Evolutionary conservation across 2,329 filamentous ascomycete species (phyloP), one percentile per base, ranked within the genome.

Genomic region (Ceratocystiopsis minuta): DNA sequence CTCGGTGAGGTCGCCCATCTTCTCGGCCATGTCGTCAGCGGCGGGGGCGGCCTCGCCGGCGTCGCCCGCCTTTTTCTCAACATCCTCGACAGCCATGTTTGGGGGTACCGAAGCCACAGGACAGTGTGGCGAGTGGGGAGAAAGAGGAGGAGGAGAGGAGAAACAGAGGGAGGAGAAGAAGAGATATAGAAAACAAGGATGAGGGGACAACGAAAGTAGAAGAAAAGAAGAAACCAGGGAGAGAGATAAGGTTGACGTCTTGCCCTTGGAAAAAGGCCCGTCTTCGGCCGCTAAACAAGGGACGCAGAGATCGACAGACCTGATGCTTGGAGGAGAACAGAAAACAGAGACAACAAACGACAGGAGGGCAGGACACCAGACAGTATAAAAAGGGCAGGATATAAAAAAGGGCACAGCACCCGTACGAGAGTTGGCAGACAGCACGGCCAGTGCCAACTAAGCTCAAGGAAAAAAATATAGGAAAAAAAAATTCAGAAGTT

Each of bases 61-160:
- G 6, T 48, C 43, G 17, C 45, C 36, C 24, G 45, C 49, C 6
- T 45, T 32, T 34, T 42, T 43, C 44, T 49, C 45, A 34, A 50
- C 48, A 16, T 48, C 48, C 34, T 48, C 49, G 17, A 32, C 42
- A 28, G 34, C n/a, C 16, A 28, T 28, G 24, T 28, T 28, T 28
- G n/a, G n/a, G n/a, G n/a, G n/a, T n/a, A 10, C 11, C 9, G 24
- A 28, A 10, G 24, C 5, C 24, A 28, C 4, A 28, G 24, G 13
- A 16, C 14, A 16, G 16, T n/a, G n/a, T n/a, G n/a, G n/a, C n/a
- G n/a, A n/a, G n/a, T n/a, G n/a, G 24, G 31, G 10, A 28, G 24
- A 12, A 6, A 13, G 32, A 28, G 16, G 34, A 34, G 6, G 16
- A 37, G 20, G 6, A 17, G 33, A 28, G 24, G 11, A 14, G 13